Evolutionary conservation across 805 yeast species (phyloP).

Genomic region (Candida sakaeoensis): DNA sequence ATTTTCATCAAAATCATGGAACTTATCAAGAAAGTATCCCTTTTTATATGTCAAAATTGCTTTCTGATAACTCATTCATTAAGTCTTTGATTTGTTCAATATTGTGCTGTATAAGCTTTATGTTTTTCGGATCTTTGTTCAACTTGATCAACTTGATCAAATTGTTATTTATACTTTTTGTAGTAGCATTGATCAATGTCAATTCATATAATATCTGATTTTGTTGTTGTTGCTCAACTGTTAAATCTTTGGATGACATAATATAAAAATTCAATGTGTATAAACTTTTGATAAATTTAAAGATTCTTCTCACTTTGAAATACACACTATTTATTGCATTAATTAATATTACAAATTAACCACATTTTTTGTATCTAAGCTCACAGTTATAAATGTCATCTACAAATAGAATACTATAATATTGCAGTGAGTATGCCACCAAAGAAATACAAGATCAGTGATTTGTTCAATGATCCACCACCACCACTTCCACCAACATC

Average conservation of each 20-base stretch:
- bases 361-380: no score
- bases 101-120: constrained; percentile 16
- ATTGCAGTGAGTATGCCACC: not conserved
- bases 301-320: not conserved
- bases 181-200: constrained; percentile 30
- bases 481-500: not conserved
- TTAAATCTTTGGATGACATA: constrained; percentile 1
- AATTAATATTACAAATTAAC: not conserved
- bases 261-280: not conserved
- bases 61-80: not conserved
- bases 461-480: not conserved
- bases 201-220: constrained; percentile 29
- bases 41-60: no score
- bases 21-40: no score
- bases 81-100: constrained; percentile 8
- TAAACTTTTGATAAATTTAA: not conserved
- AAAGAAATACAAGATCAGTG: not conserved
- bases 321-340: no score
- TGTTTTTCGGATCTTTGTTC: constrained; percentile 15
- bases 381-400: not conserved
- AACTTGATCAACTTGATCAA: constrained; percentile 22
- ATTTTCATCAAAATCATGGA: no score
- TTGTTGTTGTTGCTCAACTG: constrained; percentile 14
- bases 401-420: not conserved
- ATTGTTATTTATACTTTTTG: constrained; percentile 26